A percentile compares a stretch with the other conserved stretches of the same genome.
These are phyloP conservation scores for Mortierella claussenii DNA, from an alignment of 192 early-diverging fungal species.

Conservation along the genomic window DNA sequence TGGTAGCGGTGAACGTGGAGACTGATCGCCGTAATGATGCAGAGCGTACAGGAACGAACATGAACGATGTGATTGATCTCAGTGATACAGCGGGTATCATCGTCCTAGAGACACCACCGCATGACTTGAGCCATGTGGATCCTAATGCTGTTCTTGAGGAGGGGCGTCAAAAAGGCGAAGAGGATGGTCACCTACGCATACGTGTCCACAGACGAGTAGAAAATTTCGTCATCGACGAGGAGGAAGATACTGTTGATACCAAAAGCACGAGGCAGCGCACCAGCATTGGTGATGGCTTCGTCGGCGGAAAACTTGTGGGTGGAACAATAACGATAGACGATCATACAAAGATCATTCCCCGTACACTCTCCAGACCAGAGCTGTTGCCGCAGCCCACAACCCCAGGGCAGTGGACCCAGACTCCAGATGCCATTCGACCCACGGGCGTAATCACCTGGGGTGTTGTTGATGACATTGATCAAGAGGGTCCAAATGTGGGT, in stretches of 20 bases:
- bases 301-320: too few relatives aligned
- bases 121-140: not conserved
- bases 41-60: too few relatives aligned
- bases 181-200: conserved; percentile 17
- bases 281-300: not conserved
- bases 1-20: not conserved
- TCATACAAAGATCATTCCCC: not conserved
- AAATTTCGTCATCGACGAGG: conserved; percentile 13
- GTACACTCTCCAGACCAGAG: too few relatives aligned
- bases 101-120: too few relatives aligned
- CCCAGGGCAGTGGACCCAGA: conserved; percentile 15
- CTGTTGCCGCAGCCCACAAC: not conserved
- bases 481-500: not conserved
- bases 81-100: too few relatives aligned
- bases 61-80: too few relatives aligned
- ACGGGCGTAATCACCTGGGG: conserved; percentile 40
- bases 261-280: not conserved
- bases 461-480: conserved; percentile 20
- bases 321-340: not conserved
- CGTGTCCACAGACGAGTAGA: conserved; percentile 18
- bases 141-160: not conserved
- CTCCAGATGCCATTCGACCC: not conserved
- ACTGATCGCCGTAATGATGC: not conserved
- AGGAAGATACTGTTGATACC: not conserved
- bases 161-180: not conserved